Conservation (phyloP, 495 filamentous ascomycete genomes). For the Lepidopterella palustris region DNA sequence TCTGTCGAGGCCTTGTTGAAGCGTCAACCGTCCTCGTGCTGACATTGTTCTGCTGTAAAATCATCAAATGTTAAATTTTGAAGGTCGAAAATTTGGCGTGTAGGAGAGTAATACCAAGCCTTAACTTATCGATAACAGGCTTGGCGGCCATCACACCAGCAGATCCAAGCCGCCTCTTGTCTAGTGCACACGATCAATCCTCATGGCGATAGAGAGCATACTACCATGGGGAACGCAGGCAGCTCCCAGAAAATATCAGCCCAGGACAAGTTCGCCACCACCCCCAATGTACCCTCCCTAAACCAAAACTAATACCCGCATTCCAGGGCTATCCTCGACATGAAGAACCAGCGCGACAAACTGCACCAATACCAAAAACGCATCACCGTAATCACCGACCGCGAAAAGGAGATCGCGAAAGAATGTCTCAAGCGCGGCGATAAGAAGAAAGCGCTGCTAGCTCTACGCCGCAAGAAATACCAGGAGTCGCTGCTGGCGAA, state of each 20-base stretch:
- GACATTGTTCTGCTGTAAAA: background rate
- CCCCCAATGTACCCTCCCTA: background rate
- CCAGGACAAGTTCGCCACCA: conserved; percentile 56
- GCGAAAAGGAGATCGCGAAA: conserved; percentile 76
- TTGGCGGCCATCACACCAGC: conserved; percentile 16
- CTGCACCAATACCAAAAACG: conserved; percentile 90
- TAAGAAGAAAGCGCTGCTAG: conserved; percentile 74
- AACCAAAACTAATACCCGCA: background rate
- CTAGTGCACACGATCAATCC: background rate
- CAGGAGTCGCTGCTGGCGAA: conserved; percentile 85
- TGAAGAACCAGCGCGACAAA: conserved; percentile 95
- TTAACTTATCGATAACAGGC: conserved; percentile 12
- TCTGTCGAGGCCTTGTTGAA: conserved; percentile 30
- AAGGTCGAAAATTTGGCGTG: background rate
- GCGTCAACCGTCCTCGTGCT: conserved; percentile 19
- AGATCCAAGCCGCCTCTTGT: too few relatives aligned
- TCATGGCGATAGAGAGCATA: conserved; percentile 19
- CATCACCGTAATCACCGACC: conserved; percentile 73
- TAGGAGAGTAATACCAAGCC: background rate
- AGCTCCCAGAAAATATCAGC: conserved; percentile 65
- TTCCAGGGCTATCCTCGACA: conserved; percentile 81
- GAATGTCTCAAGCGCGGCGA: conserved; percentile 70
- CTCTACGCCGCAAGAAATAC: conserved; percentile 92
- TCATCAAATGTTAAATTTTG: background rate
- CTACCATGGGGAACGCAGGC: conserved; percentile 57